Evolutionary conservation across 352 stramenopile species (phyloP), one percentile per base, ranked within the genome.

Genomic region (Phytophthora pinifolia): DNA sequence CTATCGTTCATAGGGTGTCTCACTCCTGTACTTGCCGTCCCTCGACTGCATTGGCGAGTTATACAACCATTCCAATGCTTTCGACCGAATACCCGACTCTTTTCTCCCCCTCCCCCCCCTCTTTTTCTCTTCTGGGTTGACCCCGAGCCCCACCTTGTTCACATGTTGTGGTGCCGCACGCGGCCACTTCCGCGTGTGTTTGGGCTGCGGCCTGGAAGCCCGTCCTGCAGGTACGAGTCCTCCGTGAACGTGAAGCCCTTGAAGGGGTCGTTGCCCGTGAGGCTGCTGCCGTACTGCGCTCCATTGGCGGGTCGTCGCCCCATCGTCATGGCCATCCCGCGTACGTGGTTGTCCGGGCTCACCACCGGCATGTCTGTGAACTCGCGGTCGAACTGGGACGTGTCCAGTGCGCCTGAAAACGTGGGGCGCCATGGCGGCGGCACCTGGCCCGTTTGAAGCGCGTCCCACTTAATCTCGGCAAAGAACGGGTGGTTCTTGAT

Each of bases 301-400:
- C 52, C 69, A 32, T 59, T 74, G 3, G 60, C 68, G 2, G 70
- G 67, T 52, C 71, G 65, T 64, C 68, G 66, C 9, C 59, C 54
- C 57, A 77, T 60, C 1, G 67, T 56, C 79, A 89, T 83, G 1
- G 67, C 72, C 50, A 86, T 81, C 31, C 75, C 74, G 6, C 65
- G 76, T n/a, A 74, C 72, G 32, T 86, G 62, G 59, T 87, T 89
- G 63, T 94, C 87, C 0, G 96, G 94, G 51, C 86, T 98, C 61
- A 97, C 84, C 29, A 99, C 88, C 8, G 96, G 96, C 92, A 98
- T 98, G 53, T 88, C 93, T 0, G 96, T 99, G 55, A 98, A 98
- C 71, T 99, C 96, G 49, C 86, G 82, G 78, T 99, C 96, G 53
- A 99, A 99, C 78, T 98, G 95, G 51, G 92, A 98, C 34, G 96